Base-by-base conservation (phyloP, 805 yeast species). In the Pichia thaimueangensis region DNA sequence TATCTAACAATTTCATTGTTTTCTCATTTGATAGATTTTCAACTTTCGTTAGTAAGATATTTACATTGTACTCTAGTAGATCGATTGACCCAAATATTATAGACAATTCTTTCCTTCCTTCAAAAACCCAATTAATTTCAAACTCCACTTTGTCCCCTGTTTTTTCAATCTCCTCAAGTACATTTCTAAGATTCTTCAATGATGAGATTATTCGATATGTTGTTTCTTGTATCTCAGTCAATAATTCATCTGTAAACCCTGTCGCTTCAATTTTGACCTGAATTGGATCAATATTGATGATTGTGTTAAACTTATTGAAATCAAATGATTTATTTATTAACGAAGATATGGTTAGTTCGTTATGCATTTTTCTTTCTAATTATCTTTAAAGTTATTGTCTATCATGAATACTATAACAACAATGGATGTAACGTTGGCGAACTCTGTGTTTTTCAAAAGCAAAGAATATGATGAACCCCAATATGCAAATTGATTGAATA, bases 321-420 rank as follows among this genome's bases (percentile, higher is more conserved):
- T 45, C 40, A 17, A 41, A 31, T 13, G 35, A 20, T 27, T 22
- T 36, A 15, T 31, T 41, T 6, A 45, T 27, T 12, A 45, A 33
- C 13, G 37, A 28, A 3, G 47, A 33, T 15, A 44, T 40, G 16
- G 27, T 16, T 13, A 30, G 9, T 27, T n/a, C 19, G 16, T 8
- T 20, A 17, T 57, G 89, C 89, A 2, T 97, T 89, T n/a, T n/a
- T n/a, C n/a, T 31, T 15, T 15, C 11, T 15, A 6, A n/a, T n/a
- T n/a, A n/a, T n/a, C n/a, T n/a, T n/a, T n/a, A n/a, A n/a, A n/a
- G n/a, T n/a, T n/a, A n/a, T n/a, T n/a, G n/a, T n/a, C n/a, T n/a
- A n/a, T n/a, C n/a, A n/a, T n/a, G n/a, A n/a, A n/a, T n/a, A n/a
- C n/a, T n/a, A n/a, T n/a, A n/a, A n/a, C n/a, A n/a, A n/a, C n/a